Percentiles rank a stretch among this genome's conserved stretches.
Evolutionary conservation across 2,329 filamentous ascomycete genomes (phyloP).

Genomic region (Fusarium protoensiforme): DNA sequence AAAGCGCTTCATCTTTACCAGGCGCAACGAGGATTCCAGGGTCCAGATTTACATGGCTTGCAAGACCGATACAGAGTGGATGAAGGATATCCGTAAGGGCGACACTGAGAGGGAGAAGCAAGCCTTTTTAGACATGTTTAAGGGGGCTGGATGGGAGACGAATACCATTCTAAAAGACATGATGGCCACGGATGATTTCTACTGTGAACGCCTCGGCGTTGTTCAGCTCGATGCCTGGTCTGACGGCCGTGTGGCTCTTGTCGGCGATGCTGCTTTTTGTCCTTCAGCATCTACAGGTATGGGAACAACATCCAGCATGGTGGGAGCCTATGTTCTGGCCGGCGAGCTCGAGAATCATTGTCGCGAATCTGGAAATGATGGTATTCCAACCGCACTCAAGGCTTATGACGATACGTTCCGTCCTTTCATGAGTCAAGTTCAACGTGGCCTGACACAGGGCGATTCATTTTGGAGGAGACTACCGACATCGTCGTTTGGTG

Average conservation of each 20-base stretch:
- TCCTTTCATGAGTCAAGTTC: neutral
- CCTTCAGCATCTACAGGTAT: neutral
- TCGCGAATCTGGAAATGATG: neutral
- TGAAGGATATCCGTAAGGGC: neutral
- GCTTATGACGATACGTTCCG: neutral
- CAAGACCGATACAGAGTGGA: neutral
- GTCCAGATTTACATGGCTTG: neutral
- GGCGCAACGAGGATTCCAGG: neutral
- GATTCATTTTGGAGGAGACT: neutral
- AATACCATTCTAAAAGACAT: neutral
- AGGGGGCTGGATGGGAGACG: neutral
- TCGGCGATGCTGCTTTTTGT: neutral
- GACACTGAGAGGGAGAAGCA: neutral
- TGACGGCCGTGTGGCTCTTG: neutral
- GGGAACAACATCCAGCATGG: neutral
- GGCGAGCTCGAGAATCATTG: neutral
- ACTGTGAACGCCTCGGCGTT: neutral
- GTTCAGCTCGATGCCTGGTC: neutral
- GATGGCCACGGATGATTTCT: neutral
- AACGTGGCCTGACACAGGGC: neutral
- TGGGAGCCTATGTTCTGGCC: neutral
- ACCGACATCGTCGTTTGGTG: neutral
- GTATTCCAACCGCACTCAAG: neutral
- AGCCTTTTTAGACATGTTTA: neutral
- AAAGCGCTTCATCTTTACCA: neutral